phyloP scores from a whole-genome alignment of 2,329 filamentous ascomycete genomes.

The Fusarium chuoi region DNA sequence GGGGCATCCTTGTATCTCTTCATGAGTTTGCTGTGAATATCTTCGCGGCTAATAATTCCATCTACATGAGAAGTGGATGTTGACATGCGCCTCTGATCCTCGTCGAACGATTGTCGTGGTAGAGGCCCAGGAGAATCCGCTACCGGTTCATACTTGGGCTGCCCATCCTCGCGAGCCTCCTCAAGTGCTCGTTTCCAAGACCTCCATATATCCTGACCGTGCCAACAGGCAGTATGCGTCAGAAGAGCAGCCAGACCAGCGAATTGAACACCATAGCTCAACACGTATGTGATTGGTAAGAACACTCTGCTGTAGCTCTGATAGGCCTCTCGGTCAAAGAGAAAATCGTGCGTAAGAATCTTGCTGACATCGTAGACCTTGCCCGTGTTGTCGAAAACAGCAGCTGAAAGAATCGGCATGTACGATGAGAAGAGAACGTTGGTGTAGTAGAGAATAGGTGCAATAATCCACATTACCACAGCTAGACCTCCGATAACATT shows the following conservation, averaged over 20 bases:
- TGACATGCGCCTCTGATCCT: constrained; percentile 41
- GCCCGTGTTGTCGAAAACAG: constrained; percentile 87
- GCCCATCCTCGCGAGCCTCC: constrained; percentile 66
- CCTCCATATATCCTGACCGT: constrained; percentile 82
- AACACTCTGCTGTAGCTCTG: constrained; percentile 85
- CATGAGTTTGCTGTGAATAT: constrained; percentile 89
- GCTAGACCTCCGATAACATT: constrained; percentile 85
- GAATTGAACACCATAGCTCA: constrained; percentile 89
- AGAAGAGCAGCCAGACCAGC: constrained; percentile 82
- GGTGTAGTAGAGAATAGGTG: constrained; percentile 82
- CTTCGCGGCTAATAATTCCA: constrained; percentile 74
- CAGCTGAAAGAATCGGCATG: constrained; percentile 85
- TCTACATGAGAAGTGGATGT: constrained; percentile 57
- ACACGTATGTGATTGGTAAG: constrained; percentile 85
- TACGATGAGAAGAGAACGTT: constrained; percentile 85
- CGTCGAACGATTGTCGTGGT: constrained; percentile 31
- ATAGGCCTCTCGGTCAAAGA: constrained; percentile 82
- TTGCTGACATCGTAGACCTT: constrained; percentile 82
- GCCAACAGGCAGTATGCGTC: constrained; percentile 86
- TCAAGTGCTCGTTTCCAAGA: constrained; percentile 78
- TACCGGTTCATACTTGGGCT: constrained; percentile 65
- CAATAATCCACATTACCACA: constrained; percentile 85
- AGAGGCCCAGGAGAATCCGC: constrained; percentile 42
- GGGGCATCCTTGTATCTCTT: constrained; percentile 83
- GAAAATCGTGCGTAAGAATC: constrained; percentile 80